Percentiles rank a stretch among this genome's conserved stretches.
Conservation (phyloP, 208 protist species). For the Naegleria fowleri region DNA sequence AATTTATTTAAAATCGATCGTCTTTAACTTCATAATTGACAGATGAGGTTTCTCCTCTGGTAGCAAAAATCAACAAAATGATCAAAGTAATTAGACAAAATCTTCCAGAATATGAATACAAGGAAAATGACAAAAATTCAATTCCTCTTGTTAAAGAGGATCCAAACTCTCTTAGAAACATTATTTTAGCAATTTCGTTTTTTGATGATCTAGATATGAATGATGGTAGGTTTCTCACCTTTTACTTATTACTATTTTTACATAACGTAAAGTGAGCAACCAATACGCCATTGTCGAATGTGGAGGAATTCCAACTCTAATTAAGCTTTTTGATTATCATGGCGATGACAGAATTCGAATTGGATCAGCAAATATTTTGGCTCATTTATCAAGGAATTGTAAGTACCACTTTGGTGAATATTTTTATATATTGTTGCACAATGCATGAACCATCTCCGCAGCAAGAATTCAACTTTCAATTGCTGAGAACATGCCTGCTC, state of each 20-base stretch:
- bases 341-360: neutral
- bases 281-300: slow-evolving; percentile 18
- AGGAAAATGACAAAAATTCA: neutral
- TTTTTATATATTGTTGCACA: neutral
- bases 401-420: too few species aligned
- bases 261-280: neutral
- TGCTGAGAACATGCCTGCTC: neutral
- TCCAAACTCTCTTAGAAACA: neutral
- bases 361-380: neutral
- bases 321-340: neutral
- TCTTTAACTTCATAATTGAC: too few species aligned
- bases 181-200: slow-evolving; percentile 12
- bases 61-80: neutral
- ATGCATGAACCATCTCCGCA: neutral
- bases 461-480: neutral
- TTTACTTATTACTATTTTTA: neutral
- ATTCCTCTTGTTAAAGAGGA: neutral
- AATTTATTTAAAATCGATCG: too few species aligned
- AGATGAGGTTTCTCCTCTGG: neutral
- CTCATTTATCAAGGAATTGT: neutral
- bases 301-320: neutral
- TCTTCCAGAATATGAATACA: neutral
- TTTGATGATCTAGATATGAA: neutral
- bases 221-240: neutral
- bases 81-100: neutral